Evolutionary conservation across 371 early-diverging fungal species (phyloP), one percentile per base, ranked within the genome.

Genomic region (Polyrhizophydium stewartii): DNA sequence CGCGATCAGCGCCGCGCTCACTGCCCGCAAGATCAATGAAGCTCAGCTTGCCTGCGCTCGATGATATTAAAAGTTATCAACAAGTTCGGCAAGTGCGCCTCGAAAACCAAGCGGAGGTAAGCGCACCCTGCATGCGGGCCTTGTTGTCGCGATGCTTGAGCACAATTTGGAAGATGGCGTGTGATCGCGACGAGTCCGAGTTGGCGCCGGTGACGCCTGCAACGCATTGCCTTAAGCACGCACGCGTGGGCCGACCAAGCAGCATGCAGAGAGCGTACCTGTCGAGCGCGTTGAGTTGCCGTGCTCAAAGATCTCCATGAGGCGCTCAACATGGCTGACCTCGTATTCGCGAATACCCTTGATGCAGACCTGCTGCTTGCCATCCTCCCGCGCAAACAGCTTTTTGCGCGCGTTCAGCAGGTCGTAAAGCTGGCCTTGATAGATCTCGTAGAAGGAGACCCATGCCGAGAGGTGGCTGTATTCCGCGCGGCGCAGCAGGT

Each of bases 1-100:
- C 97, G 59, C 98, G 85, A 71, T 99, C 99, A 2, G 94, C 93
- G 22, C 99, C 99, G 55, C 99, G 87, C 75, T 99, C 99, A 73
- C 93, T 95, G 25, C 99, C 99, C 12, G 99, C 99, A 59, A 99
- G 75, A 81, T 99, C 99, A 58, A 99, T 97, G 71, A 99, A 97
- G 71, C 91, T 92, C 27, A 97, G 80, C 70, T 96, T 97, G 47
- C 96, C 94, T 63, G 72, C 24, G 3, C n/a, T n/a, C n/a, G n/a
- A n/a, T n/a, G n/a, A n/a, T n/a, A n/a, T n/a, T n/a, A n/a, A n/a
- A 19, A 31, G 47, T 17, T 38, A 47, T 24, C 22, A 27, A 17
- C 50, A 41, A 66, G 60, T 55, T n/a, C n/a, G n/a, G n/a, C n/a
- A n/a, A n/a, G n/a, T n/a, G n/a, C n/a, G n/a, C n/a, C n/a, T n/a